Evolutionary conservation across 768 basidiomycete genomes (phyloP), one percentile per base, ranked within the genome.

Genomic region (Termitomyces eurrhizus): DNA sequence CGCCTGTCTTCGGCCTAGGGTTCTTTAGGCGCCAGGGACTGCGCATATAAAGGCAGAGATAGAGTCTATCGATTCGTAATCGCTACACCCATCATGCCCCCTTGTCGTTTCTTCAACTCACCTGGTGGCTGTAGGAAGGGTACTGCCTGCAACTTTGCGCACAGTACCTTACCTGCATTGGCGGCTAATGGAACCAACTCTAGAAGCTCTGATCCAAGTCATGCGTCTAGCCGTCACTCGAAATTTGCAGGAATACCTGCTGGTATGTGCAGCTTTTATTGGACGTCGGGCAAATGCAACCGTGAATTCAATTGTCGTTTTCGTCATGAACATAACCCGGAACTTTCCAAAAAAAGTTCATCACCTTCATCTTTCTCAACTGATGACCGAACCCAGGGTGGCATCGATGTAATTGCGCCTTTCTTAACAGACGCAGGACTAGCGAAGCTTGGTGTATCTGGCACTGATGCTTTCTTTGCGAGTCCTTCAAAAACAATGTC

Each of bases 41-140:
- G 35, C 51, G 35, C 18, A 32, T 56, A 60, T 59, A 46, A 60
- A 60, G 26, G 39, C 39, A 32, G 46, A 37, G 32, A 45, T n/a
- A 29, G 21, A 53, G 33, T 29, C 21, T 21, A 56, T 63, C 58
- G n/a, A 57, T 56, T 33, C 46, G 37, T 48, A 14, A 57, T 59
- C 33, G 59, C 56, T 57, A 41, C 59, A 35, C 51, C 55, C 42
- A 54, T 54, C 58, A 63, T 63, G 62, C 29, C 61, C 12, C 70
- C 67, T 67, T 84, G 83, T 68, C 69, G 63, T 32, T 83, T 73
- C 56, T 72, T 75, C 67, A 77, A 69, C 65, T 69, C 58, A 7
- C 76, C 79, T 8, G 68, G 73, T 36, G 84, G 84, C 35, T 86
- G 84, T 68, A 71, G 74, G n/a, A 58, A 64, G 41, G 83, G 83